Evolutionary conservation across 345 rosid genomes (phyloP).

Genomic region (Boechera retrofracta): DNA sequence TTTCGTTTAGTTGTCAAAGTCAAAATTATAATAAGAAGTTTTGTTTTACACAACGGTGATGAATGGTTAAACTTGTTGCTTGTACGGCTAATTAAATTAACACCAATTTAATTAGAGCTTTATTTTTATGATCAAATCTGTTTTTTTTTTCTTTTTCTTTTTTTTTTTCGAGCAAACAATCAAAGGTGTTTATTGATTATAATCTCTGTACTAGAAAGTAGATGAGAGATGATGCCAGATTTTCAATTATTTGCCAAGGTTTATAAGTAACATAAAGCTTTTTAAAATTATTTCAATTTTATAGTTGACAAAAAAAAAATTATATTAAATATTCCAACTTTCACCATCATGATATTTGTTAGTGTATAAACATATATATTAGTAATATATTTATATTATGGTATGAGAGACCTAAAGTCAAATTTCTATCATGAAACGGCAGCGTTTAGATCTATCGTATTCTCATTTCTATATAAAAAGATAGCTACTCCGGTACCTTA

Average conservation of each 20-base stretch:
- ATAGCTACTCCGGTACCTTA: background rate
- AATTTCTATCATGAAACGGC: conserved; percentile 29
- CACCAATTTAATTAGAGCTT: no score
- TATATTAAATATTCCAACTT: background rate
- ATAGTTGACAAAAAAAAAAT: background rate
- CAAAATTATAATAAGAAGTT: background rate
- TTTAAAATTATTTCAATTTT: no score
- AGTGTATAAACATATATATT: background rate
- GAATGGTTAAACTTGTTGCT: background rate
- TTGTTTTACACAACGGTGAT: background rate
- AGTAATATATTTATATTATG: background rate
- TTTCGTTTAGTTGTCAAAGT: background rate
- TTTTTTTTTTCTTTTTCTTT: no score
- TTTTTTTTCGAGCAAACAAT: no score
- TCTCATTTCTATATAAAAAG: conserved; percentile 2
- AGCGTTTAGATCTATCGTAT: background rate
- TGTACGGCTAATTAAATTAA: no score
- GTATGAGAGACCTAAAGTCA: conserved; percentile 17
- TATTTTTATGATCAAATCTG: no score
- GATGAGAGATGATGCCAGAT: no score
- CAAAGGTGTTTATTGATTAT: no score
- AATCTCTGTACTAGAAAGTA: no score
- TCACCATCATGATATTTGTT: background rate
- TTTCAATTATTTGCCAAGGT: no score
- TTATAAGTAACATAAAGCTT: no score